Base-by-base conservation (phyloP, 352 stramenopile genomes). In the Pythium coloratum region DNA sequence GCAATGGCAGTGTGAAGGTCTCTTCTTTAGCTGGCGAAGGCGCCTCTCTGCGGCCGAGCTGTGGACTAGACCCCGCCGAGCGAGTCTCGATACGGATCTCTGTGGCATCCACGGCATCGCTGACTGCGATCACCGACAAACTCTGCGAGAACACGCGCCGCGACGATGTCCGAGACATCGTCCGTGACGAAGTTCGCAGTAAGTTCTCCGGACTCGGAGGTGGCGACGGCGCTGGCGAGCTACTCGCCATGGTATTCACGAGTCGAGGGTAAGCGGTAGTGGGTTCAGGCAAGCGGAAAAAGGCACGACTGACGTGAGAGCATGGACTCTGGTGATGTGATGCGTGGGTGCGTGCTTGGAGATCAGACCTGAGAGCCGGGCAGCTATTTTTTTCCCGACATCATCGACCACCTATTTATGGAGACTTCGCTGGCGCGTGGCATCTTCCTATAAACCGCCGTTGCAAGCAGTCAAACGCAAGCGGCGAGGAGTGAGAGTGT, bases 141-240 rank as follows among this genome's bases (percentile, higher is more conserved):
- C 66, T 71, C 26, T 64, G 58, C n/a, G 57, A 62, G 51, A 32
- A 58, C 18, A 20, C 24, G 24, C 65, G 58, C 16, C 57, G 42
- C 30, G 42, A 36, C 5, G 66, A 46, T 26, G 46, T 56, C 14
- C 66, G 66, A 20, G 53, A 55, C 18, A 42, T 64, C 44, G 55
- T 59, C 20, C 26, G 46, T 6, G 54, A 46, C 30, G 32, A 36
- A 18, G 56, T 50, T 6, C 40, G 18, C 32, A 44, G 16, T 14
- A 30, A 34, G 16, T 9, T 44, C 14, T 33, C 32, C 3, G 32
- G 55, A 33, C 32, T 49, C 2, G 32, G 32, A 6, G 33, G 32
- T 46, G 30, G 44, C 44, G 40, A 68, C 49, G 24, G 34, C 20
- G 32, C 10, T 7, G 46, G 46, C n/a, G 46, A 53, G 46, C 8